Conservation (phyloP, 306 rosid genomes). For the Prunus salicina region DNA sequence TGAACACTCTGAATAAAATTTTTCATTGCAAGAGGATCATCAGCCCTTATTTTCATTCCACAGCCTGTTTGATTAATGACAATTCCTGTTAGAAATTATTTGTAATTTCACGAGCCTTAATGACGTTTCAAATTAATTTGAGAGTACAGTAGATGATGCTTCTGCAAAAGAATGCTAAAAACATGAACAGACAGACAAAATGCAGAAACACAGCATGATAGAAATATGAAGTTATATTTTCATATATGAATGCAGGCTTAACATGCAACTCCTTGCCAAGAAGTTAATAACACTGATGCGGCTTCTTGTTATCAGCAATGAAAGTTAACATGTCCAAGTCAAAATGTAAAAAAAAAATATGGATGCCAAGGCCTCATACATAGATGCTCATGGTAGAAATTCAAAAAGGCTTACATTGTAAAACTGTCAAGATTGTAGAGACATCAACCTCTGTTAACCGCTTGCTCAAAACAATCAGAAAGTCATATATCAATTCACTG, state of each 20-base stretch:
- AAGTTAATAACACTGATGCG: not conserved
- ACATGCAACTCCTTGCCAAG: not conserved
- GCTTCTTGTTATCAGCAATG: not conserved
- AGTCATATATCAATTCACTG: slow-evolving; percentile 89
- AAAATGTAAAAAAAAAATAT: not conserved
- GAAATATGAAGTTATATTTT: not conserved
- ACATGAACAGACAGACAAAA: not conserved
- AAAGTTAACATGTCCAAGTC: not conserved
- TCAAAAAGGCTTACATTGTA: slow-evolving; percentile 60
- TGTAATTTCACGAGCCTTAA: not conserved
- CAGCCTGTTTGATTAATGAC: slow-evolving; percentile 48
- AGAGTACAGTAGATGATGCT: slow-evolving; percentile 9
- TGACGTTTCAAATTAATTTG: not conserved
- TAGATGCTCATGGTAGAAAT: not conserved
- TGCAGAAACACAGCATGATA: slow-evolving; percentile 1
- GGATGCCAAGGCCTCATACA: slow-evolving; percentile 9
- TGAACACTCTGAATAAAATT: slow-evolving; percentile 69
- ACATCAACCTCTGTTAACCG: slow-evolving; percentile 71
- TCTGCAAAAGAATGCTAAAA: not conserved
- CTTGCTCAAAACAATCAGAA: slow-evolving; percentile 72
- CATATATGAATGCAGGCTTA: not conserved
- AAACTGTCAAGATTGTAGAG: slow-evolving; percentile 69
- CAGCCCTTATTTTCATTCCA: slow-evolving; percentile 96
- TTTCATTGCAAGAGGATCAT: slow-evolving; percentile 88
- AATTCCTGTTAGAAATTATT: slow-evolving; percentile 13